Evolutionary conservation across 805 yeast species (phyloP).

Genomic region (Metschnikowia matae): DNA sequence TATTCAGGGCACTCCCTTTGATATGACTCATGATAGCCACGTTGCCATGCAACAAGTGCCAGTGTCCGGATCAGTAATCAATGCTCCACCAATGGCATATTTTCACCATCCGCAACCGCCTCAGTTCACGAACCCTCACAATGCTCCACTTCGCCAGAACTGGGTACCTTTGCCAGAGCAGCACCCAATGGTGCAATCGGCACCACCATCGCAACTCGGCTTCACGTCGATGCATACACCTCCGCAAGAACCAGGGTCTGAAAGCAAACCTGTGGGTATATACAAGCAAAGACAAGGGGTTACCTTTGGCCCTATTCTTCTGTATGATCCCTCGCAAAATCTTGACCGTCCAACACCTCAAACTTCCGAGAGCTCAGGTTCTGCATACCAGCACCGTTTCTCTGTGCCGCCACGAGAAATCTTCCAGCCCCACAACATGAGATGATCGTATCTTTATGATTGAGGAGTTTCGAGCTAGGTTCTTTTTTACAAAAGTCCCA

Average conservation of each 20-base stretch:
- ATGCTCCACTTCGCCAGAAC: neutral
- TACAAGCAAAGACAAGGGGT: constrained; percentile 11
- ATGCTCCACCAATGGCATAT: constrained; percentile 3
- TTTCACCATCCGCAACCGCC: constrained; percentile 3
- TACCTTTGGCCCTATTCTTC: constrained; percentile 39
- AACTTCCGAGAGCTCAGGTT: constrained; percentile 7
- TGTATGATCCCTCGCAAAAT: constrained; percentile 37
- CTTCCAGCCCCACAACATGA: constrained; percentile 30
- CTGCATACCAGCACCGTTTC: constrained; percentile 16
- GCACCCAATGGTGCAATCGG: constrained; percentile 16
- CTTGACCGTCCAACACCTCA: constrained; percentile 4
- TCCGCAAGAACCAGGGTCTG: neutral
- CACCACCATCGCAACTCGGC: constrained; percentile 21
- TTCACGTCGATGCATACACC: constrained; percentile 5
- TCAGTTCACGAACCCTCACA: neutral
- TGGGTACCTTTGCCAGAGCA: constrained; percentile 4
- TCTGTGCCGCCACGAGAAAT: constrained; percentile 32
- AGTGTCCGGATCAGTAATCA: neutral
- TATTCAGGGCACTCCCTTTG: neutral
- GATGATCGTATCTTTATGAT: no score
- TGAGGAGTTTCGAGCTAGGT: no score
- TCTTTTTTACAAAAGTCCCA: no score
- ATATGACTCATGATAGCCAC: neutral
- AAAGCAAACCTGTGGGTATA: neutral
- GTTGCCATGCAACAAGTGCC: neutral